These are phyloP conservation scores for Colletotrichum sojae DNA, from an alignment of 2,329 filamentous ascomycete species.

Conservation along the genomic window DNA sequence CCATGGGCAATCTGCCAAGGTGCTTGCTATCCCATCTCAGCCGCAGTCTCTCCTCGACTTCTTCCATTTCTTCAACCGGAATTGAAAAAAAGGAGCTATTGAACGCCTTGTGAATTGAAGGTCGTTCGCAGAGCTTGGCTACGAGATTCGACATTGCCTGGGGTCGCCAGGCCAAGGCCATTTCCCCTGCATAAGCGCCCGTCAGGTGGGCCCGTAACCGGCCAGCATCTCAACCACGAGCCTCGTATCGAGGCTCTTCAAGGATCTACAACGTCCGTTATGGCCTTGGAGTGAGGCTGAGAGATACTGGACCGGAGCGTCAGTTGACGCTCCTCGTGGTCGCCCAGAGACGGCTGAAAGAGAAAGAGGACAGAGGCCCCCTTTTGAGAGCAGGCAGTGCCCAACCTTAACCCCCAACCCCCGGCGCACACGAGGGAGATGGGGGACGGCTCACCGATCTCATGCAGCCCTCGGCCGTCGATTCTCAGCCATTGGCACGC, in stretches of 20 bases:
- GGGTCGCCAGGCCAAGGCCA: neutral
- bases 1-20: neutral
- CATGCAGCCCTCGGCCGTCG: conserved; percentile 13
- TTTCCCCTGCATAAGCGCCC: neutral
- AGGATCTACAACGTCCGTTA: neutral
- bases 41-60: neutral
- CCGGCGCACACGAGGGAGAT: neutral
- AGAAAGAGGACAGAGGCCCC: neutral
- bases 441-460: neutral
- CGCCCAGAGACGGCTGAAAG: neutral
- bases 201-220: neutral
- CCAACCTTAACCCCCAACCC: neutral
- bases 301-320: neutral
- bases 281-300: neutral
- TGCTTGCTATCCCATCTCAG: neutral
- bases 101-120: neutral
- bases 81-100: neutral
- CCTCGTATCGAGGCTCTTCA: neutral
- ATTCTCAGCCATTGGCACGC: conserved; percentile 12
- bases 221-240: neutral
- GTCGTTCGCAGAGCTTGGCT: neutral
- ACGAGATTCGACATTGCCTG: neutral
- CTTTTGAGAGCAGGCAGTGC: neutral
- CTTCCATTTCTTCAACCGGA: neutral
- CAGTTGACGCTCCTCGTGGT: neutral